Base-by-base conservation (phyloP, 441 rosid genomes). In the Manihot esculenta region DNA sequence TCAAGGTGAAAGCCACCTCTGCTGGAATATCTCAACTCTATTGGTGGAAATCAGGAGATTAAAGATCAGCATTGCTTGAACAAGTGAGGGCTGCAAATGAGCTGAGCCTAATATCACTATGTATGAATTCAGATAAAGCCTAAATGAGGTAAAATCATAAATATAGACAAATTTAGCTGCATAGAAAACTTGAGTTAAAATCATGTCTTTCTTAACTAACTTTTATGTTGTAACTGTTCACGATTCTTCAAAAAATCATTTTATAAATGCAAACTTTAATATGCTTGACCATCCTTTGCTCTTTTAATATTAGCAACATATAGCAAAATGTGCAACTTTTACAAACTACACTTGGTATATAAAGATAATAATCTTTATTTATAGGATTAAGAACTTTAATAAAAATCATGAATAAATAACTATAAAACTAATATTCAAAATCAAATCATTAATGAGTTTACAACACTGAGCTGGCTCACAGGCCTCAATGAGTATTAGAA, bases 1-100 rank as follows among this genome's bases (percentile, higher is more conserved):
- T 68, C 13, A 17, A 68, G 35, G 48, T 26, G 63, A 56, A n/a
- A 56, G 63, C 38, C 21, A 23, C 63, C 21, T n/a, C 47, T 35
- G 56, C 45, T 26, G 15, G 23, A 69, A 42, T 17, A 41, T 42
- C 10, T 44, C 23, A 35, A 10, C 42, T 26, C 45, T 41, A 54
- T 14, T 3, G 42, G 35, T n/a, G 23, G 14, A 58, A 17, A 45
- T 58, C 63, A 57, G 51, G 26, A 2, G 41, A 35, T 6, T 2
- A 53, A 53, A 53, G 27, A 53, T 53, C 60, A 23, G 33, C 23
- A 49, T 23, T 20, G 27, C 10, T 57, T 30, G n/a, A 45, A 45
- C 27, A 47, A 3, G 10, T 8, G 33, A 56, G 61, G 3, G 61
- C 61, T 13, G 38, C 35, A 56, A 56, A 24, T 56, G 38, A 24